These are phyloP conservation scores for Ramalina intermedia DNA, from an alignment of 495 filamentous ascomycete species.

Conservation along the genomic window DNA sequence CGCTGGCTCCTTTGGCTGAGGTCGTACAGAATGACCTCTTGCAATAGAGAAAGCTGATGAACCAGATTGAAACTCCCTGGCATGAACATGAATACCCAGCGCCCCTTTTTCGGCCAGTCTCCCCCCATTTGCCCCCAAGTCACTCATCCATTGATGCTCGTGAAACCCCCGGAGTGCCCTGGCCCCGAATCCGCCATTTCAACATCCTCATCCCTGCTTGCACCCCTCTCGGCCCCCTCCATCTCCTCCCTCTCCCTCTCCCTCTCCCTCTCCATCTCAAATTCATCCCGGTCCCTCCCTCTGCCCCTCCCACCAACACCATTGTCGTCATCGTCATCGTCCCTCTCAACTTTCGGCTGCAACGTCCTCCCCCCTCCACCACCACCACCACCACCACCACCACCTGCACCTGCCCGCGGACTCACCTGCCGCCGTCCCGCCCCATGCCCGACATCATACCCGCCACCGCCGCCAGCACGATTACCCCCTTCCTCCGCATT, in stretches of 20 bases:
- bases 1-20: no score
- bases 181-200: constrained; percentile 11
- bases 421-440: neutral
- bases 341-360: constrained; percentile 13
- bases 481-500: neutral
- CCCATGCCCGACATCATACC: neutral
- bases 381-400: no score
- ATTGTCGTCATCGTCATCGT: constrained; percentile 10
- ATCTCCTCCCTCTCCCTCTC: constrained; percentile 8
- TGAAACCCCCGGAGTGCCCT: constrained; percentile 20
- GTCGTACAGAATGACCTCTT: no score
- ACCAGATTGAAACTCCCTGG: no score
- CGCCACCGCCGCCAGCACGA: neutral
- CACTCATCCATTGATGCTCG: constrained; percentile 23
- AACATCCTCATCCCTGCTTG: constrained; percentile 16
- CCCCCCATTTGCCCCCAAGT: no score
- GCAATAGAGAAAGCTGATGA: no score
- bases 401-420: neutral
- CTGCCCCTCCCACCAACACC: constrained; percentile 5
- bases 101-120: no score
- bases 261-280: constrained; percentile 13
- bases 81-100: no score
- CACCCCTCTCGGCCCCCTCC: constrained; percentile 9
- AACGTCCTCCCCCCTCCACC: neutral
- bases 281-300: constrained; percentile 13